phyloP scores from a whole-genome alignment of 768 basidiomycete species.

The Phanerochaete sordida region DNA sequence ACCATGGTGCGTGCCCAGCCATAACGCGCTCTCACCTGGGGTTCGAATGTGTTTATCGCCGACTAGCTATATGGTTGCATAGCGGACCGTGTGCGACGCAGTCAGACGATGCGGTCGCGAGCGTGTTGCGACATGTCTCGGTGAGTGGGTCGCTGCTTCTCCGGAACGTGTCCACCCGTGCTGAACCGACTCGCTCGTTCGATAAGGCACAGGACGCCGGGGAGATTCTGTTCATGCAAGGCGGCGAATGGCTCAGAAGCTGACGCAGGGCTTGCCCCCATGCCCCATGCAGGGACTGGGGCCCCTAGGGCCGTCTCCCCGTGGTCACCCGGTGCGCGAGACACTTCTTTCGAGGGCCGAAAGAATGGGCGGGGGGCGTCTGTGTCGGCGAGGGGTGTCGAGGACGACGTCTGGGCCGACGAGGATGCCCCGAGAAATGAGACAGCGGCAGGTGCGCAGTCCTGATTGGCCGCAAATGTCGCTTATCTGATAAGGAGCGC shows the following conservation, averaged over 20 bases:
- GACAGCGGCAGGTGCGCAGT: neutral
- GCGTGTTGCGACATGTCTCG: neutral
- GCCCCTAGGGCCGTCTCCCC: neutral
- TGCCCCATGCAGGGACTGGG: neutral
- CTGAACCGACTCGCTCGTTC: neutral
- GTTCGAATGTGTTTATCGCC: too few species aligned
- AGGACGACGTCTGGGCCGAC: neutral
- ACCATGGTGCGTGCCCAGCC: too few species aligned
- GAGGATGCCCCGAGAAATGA: neutral
- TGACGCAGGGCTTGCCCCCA: neutral
- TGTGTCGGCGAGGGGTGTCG: neutral
- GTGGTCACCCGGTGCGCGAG: neutral
- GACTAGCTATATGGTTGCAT: too few species aligned
- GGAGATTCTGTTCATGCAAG: too few species aligned
- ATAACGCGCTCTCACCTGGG: too few species aligned
- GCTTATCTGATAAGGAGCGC: neutral
- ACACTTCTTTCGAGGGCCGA: neutral
- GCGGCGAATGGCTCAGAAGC: too few species aligned
- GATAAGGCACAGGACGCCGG: too few species aligned
- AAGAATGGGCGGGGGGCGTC: neutral
- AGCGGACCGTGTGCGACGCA: too few species aligned
- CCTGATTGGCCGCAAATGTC: neutral
- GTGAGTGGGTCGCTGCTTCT: neutral
- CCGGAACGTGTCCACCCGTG: neutral
- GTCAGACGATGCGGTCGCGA: neutral